Base-by-base conservation (phyloP, 257 asterid genomes). In the Petrea volubilis region DNA sequence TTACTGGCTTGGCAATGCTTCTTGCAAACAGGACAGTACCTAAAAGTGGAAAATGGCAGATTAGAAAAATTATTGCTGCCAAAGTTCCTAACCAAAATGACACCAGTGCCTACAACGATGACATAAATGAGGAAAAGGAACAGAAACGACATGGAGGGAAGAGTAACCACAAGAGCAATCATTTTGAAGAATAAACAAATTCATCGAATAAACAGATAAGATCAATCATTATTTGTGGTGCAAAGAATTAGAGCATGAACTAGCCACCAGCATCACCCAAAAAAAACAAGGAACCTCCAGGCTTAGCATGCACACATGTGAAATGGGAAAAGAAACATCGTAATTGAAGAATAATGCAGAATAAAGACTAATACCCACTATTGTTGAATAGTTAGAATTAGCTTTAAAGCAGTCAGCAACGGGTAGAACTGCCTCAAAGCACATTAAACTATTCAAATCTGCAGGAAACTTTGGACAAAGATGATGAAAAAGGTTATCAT, bases 11-110 rank as follows among this genome's bases (percentile, higher is more conserved):
- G 98, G 75, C 94, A 86, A 76, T 90, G 96, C 69, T 86, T 78
- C 88, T 88, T 90, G 81, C 98, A 92, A 61, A 64, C 86, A 49
- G 96, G 98, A 71, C 96, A 90, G 70, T 82, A 90, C 97, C 98
- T 90, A 65, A 72, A 67, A 73, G 10, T 60, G 17, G 57, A 49
- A 36, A 68, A 73, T 53, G 67, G 59, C 78, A 70, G 20, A 70
- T 82, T 51, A 73, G 74, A 64, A 72, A 47, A 59, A 24, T 6
- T 34, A 34, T 14, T 66, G 12, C 2, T 24, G 68, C 64, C 43
- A 69, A 50, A 70, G 63, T 50, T 56, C 65, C 75, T 24, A 43
- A 17, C 69, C 43, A 25, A 25, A 49, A 8, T 38, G 49, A 59
- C 58, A 44, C 1, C 52, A 44, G 46, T 62, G 57, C 51, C 73